Conservation (phyloP, 345 rosid genomes). For the Melaleuca alternifolia region DNA sequence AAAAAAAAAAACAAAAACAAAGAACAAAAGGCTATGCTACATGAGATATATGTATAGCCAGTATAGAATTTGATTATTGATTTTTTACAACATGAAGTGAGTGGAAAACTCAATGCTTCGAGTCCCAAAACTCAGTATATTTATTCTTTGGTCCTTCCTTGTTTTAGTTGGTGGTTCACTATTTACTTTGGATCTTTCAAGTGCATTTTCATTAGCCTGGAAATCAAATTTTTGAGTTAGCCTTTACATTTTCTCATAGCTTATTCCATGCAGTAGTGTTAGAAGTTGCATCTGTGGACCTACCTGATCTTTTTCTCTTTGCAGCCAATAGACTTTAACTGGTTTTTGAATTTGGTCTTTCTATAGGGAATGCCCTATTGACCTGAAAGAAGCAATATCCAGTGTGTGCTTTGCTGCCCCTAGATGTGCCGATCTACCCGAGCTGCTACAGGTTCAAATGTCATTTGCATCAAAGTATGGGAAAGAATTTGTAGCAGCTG, state of each 20-base stretch:
- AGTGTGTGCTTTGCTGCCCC: slow-evolving; percentile 97
- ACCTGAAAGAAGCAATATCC: slow-evolving; percentile 90
- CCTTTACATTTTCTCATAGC: neutral
- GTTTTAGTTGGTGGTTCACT: neutral
- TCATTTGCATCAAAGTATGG: slow-evolving; percentile 79
- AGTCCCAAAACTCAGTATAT: neutral
- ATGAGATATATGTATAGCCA: neutral
- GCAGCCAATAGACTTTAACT: neutral
- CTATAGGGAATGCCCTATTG: slow-evolving; percentile 94
- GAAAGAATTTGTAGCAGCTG: slow-evolving; percentile 83
- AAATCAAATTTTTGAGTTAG: neutral
- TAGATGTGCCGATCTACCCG: slow-evolving; percentile 89
- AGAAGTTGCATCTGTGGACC: neutral
- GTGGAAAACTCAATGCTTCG: neutral
- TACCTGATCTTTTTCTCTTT: neutral
- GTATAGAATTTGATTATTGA: neutral
- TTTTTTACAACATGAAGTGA: neutral
- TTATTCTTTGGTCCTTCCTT: neutral
- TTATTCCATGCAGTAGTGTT: neutral
- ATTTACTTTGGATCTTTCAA: neutral
- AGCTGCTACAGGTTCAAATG: slow-evolving; percentile 86
- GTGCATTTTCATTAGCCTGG: neutral
- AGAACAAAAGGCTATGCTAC: neutral
- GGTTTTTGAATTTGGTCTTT: neutral
- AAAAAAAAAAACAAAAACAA: neutral